Percentiles rank a stretch among this genome's conserved stretches.
Conservation (phyloP, 495 filamentous ascomycete species). For the Aspergillus hancockii region DNA sequence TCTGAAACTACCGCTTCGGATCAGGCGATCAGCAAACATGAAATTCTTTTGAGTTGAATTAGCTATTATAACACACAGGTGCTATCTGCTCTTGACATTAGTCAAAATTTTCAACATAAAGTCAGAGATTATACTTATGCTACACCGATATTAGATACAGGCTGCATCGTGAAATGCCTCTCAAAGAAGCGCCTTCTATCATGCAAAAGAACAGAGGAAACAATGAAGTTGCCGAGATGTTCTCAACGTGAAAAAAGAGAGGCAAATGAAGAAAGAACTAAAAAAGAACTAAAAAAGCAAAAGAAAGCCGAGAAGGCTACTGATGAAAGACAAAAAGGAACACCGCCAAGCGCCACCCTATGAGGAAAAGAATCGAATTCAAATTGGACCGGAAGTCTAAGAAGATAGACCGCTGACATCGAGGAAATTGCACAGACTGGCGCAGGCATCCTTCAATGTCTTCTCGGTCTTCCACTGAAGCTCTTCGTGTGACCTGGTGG, state of each 20-base stretch:
- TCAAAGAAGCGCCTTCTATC: conserved; percentile 17
- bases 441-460: conserved; percentile 79
- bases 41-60: conserved; percentile 5
- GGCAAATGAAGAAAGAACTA: conserved; percentile 14
- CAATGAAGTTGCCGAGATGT: conserved; percentile 7
- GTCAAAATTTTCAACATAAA: not conserved
- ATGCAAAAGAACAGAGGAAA: conserved; percentile 18
- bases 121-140: conserved; percentile 7
- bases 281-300: not conserved
- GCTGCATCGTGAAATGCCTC: not conserved
- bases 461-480: conserved; percentile 87
- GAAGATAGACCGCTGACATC: conserved; percentile 38
- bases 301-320: not conserved
- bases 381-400: not conserved
- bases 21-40: not conserved
- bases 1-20: not conserved
- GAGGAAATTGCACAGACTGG: conserved; percentile 76
- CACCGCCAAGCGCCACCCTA: conserved; percentile 1
- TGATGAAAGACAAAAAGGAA: not conserved
- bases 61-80: conserved; percentile 5
- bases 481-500: conserved; percentile 78
- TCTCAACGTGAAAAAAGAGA: conserved; percentile 2
- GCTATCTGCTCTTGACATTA: conserved; percentile 5
- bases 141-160: conserved; percentile 9
- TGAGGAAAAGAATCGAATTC: conserved; percentile 2